Percentiles rank a stretch among this genome's conserved stretches.
Conservation (phyloP, 306 rosid genomes). For the Astragalus glycyphyllos region DNA sequence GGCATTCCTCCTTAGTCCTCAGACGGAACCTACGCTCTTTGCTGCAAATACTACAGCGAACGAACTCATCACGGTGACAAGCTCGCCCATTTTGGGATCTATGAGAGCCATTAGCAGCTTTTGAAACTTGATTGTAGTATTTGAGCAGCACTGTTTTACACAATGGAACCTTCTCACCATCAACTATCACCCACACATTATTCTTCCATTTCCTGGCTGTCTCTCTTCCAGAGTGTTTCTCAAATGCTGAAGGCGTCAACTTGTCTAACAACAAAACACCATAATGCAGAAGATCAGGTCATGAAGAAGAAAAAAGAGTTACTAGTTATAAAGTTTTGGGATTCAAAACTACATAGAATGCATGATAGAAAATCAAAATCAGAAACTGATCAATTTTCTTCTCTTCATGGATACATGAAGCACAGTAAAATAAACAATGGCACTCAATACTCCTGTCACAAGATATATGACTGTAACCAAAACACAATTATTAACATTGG, state of each 20-base stretch:
- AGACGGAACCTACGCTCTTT: constrained; percentile 94
- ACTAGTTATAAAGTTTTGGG: neutral
- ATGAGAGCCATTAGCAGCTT: constrained; percentile 65
- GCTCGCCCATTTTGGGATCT: constrained; percentile 73
- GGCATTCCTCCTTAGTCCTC: constrained; percentile 90
- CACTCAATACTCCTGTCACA: constrained; percentile 1
- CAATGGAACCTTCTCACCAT: constrained; percentile 91
- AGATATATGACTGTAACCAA: constrained; percentile 12
- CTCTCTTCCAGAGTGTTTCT: constrained; percentile 98
- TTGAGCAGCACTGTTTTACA: constrained; percentile 88
- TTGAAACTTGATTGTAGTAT: constrained; percentile 81
- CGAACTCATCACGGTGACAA: constrained; percentile 90
- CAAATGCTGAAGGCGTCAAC: constrained; percentile 93
- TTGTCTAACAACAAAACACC: constrained; percentile 59
- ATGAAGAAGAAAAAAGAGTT: constrained; percentile 24
- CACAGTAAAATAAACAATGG: constrained; percentile 11
- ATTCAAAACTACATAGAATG: constrained; percentile 15
- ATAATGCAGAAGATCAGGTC: constrained; percentile 27
- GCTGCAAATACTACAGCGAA: constrained; percentile 74
- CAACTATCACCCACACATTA: constrained; percentile 86
- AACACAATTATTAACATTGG: neutral
- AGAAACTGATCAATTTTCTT: neutral
- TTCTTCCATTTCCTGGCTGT: constrained; percentile 98
- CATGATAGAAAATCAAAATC: constrained; percentile 10
- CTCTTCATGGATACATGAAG: constrained; percentile 27